phyloP scores from a whole-genome alignment of 805 yeast species.

The Yarrowia divulgata region DNA sequence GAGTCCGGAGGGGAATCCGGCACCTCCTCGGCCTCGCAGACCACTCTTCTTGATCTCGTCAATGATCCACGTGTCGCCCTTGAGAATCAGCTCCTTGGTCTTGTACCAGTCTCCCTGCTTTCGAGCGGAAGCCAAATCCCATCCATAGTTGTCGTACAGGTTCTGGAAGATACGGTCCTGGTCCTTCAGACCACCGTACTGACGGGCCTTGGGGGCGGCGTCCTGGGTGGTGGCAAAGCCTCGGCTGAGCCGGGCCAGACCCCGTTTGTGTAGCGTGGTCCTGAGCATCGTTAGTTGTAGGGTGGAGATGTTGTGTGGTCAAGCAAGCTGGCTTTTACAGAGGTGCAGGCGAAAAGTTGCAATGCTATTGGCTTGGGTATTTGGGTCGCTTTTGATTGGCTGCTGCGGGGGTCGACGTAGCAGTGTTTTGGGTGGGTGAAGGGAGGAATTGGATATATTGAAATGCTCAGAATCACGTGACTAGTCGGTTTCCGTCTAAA shows the following conservation, averaged over 20 bases:
- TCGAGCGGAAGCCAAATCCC: slow-evolving; percentile 74
- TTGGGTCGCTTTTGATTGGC: slow-evolving; percentile 28
- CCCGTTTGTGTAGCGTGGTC: slow-evolving; percentile 37
- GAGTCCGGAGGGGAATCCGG: slow-evolving; percentile 90
- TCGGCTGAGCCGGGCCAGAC: slow-evolving; percentile 37
- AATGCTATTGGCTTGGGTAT: slow-evolving; percentile 36
- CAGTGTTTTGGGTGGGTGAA: too few species aligned
- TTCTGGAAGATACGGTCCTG: slow-evolving; percentile 89
- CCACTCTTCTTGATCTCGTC: slow-evolving; percentile 87
- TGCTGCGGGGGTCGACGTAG: neutral
- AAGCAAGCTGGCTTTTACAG: slow-evolving; percentile 20
- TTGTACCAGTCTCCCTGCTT: slow-evolving; percentile 92
- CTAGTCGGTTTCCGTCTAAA: neutral
- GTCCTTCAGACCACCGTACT: slow-evolving; percentile 78
- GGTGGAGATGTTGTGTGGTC: slow-evolving; percentile 26
- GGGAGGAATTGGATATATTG: too few species aligned
- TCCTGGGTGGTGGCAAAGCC: slow-evolving; percentile 41
- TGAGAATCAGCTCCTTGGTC: slow-evolving; percentile 81
- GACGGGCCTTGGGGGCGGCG: slow-evolving; percentile 47
- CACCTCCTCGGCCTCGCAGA: slow-evolving; percentile 91
- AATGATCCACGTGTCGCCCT: slow-evolving; percentile 90
- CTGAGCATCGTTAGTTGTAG: slow-evolving; percentile 24
- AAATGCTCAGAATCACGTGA: neutral
- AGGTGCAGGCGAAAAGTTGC: slow-evolving; percentile 25
- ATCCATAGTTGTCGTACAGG: slow-evolving; percentile 76